Percentiles rank a stretch among this genome's conserved stretches.
phyloP scores from a whole-genome alignment of 306 rosid genomes.

The Phaseolus lunatus region DNA sequence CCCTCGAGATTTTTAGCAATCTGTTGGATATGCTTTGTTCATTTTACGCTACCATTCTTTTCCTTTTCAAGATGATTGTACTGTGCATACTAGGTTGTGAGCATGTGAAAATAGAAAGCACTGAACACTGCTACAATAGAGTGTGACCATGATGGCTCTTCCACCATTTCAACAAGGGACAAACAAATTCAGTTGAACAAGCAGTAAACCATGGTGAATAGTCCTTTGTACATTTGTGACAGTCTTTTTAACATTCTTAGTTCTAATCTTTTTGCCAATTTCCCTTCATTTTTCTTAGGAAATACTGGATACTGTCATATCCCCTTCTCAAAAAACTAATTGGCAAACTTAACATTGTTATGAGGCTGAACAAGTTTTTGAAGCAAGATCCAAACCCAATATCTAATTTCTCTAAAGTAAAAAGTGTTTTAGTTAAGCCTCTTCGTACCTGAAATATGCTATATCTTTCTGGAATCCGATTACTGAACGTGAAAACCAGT shows the following conservation, averaged over 20 bases:
- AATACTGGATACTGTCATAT: neutral
- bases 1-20: constrained; percentile 44
- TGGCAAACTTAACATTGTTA: neutral
- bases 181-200: constrained; percentile 25
- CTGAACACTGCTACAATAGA: constrained; percentile 42
- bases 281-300: constrained; percentile 7
- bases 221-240: constrained; percentile 3
- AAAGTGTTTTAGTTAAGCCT: constrained; percentile 21
- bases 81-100: constrained; percentile 28
- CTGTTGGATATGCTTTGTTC: constrained; percentile 41
- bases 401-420: neutral
- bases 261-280: neutral
- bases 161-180: constrained; percentile 34
- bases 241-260: constrained; percentile 4
- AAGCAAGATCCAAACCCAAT: constrained; percentile 1
- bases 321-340: constrained; percentile 19
- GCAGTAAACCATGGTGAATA: constrained; percentile 34
- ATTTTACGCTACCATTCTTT: constrained; percentile 38
- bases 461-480: constrained; percentile 24
- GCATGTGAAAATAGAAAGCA: constrained; percentile 38
- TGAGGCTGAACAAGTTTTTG: neutral
- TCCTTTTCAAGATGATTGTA: constrained; percentile 29
- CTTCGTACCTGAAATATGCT: constrained; percentile 16
- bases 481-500: constrained; percentile 2
- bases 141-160: constrained; percentile 44